Evolutionary conservation across 257 asterid species (phyloP).

Genomic region (Euphrasia confusa): DNA sequence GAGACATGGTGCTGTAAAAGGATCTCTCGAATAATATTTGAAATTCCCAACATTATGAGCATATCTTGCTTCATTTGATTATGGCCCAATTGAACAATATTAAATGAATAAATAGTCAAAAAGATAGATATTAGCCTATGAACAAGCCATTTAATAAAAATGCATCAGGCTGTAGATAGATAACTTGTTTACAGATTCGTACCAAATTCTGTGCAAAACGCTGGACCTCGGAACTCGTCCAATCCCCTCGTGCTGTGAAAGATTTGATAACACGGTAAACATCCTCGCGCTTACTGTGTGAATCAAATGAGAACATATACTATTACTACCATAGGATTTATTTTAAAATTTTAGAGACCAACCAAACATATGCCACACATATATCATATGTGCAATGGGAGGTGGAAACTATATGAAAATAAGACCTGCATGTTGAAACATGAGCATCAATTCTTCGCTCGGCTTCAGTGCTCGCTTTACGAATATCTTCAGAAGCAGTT

Average conservation of each 20-base stretch:
- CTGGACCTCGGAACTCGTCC: constrained; percentile 64
- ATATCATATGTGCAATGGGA: constrained; percentile 1
- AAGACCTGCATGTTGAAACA: constrained; percentile 68
- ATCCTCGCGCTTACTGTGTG: constrained; percentile 80
- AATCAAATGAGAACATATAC: constrained; percentile 23
- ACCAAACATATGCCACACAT: constrained; percentile 1
- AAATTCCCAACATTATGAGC: not conserved
- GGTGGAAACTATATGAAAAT: constrained; percentile 4
- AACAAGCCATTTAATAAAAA: constrained; percentile 16
- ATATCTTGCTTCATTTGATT: not conserved
- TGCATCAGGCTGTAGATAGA: constrained; percentile 1
- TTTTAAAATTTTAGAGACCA: constrained; percentile 12
- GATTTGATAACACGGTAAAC: constrained; percentile 84
- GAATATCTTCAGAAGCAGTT: constrained; percentile 63
- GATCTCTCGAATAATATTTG: constrained; percentile 8
- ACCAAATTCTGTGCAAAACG: constrained; percentile 65
- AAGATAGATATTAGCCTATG: constrained; percentile 9
- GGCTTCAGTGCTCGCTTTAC: constrained; percentile 88
- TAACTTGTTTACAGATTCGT: constrained; percentile 33
- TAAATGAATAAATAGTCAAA: constrained; percentile 13
- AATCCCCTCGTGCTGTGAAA: constrained; percentile 55
- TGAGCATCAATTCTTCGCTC: constrained; percentile 83
- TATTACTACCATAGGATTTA: constrained; percentile 1
- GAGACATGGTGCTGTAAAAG: not conserved
- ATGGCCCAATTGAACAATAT: not conserved